phyloP scores from a whole-genome alignment of 1,284 basidiomycete genomes.

The Mycena sp. region DNA sequence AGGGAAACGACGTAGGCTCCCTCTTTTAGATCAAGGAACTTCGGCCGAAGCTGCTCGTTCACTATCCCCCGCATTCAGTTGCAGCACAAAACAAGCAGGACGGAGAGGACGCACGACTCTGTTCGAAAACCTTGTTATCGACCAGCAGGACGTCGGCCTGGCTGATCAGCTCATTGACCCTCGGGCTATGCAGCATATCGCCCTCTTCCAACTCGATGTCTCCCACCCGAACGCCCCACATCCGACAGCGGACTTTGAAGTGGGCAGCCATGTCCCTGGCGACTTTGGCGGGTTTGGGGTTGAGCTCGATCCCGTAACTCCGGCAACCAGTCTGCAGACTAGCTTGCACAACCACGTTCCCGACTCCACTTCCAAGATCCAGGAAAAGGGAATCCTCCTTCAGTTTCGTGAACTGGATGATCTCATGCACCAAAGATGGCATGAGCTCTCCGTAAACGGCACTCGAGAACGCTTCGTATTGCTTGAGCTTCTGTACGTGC shows the following conservation, averaged over 20 bases:
- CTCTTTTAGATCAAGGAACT: constrained; percentile 82
- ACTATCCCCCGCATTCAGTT: constrained; percentile 51
- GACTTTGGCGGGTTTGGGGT: constrained; percentile 70
- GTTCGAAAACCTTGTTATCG: constrained; percentile 82
- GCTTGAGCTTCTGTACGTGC: constrained; percentile 66
- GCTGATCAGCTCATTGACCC: constrained; percentile 68
- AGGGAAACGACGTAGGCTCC: constrained; percentile 83
- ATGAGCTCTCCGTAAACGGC: constrained; percentile 82
- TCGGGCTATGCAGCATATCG: constrained; percentile 71
- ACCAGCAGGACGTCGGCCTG: constrained; percentile 80
- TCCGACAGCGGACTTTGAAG: constrained; percentile 68
- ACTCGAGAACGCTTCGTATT: constrained; percentile 79
- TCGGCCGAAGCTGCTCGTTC: constrained; percentile 76
- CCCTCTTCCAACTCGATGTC: constrained; percentile 77
- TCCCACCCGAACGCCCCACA: constrained; percentile 80
- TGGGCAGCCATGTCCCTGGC: constrained; percentile 70
- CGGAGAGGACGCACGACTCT: constrained; percentile 61
- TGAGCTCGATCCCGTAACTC: constrained; percentile 76
- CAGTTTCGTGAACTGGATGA: constrained; percentile 66
- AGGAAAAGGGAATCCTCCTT: constrained; percentile 70
- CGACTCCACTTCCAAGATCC: constrained; percentile 83
- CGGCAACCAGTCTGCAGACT: constrained; percentile 78
- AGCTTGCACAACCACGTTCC: constrained; percentile 80
- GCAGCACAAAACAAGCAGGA: not conserved
- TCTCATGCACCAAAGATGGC: constrained; percentile 73